A percentile compares a stretch with the other conserved stretches of the same genome.
Conservation (phyloP, 2,329 filamentous ascomycete genomes). For the Dothideomycetes sp. region DNA sequence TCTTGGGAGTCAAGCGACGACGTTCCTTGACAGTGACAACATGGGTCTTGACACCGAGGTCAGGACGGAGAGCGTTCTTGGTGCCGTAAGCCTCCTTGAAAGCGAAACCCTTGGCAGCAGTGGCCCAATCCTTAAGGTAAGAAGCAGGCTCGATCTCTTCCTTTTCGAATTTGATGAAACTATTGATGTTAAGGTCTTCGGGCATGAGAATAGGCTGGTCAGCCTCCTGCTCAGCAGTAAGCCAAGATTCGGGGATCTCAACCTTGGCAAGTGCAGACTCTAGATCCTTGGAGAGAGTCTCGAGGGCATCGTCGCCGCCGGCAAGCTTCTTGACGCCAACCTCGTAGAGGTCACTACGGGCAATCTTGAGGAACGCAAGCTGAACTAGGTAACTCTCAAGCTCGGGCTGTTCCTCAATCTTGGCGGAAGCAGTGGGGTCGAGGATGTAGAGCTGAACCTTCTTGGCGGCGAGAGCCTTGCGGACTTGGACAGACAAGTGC, state of each 20-base stretch:
- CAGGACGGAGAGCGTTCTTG: conserved; percentile 65
- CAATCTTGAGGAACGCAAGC: conserved; percentile 72
- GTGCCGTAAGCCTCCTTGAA: conserved; percentile 95
- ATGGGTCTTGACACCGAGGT: conserved; percentile 74
- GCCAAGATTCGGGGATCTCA: conserved; percentile 73
- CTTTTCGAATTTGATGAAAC: conserved; percentile 75
- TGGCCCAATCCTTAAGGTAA: conserved; percentile 67
- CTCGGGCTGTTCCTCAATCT: conserved; percentile 54
- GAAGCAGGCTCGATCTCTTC: conserved; percentile 58
- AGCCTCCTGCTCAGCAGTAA: conserved; percentile 54
- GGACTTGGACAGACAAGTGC: conserved; percentile 61
- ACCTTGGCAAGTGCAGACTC: conserved; percentile 62
- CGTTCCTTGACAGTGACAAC: conserved; percentile 92
- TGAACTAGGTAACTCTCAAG: conserved; percentile 62
- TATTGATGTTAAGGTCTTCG: conserved; percentile 62
- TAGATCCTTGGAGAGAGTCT: conserved; percentile 52
- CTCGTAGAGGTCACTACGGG: conserved; percentile 55
- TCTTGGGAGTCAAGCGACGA: conserved; percentile 74
- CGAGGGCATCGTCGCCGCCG: conserved; percentile 51
- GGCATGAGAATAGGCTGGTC: conserved; percentile 46
- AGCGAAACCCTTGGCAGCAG: conserved; percentile 72
- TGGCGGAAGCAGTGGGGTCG: conserved; percentile 59
- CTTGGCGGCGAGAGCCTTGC: conserved; percentile 63
- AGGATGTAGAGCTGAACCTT: conserved; percentile 64
- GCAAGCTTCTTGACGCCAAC: conserved; percentile 59